Evolutionary conservation across 1,139 yeast genomes (phyloP).

Genomic region (Suhomyces bokatorum): DNA sequence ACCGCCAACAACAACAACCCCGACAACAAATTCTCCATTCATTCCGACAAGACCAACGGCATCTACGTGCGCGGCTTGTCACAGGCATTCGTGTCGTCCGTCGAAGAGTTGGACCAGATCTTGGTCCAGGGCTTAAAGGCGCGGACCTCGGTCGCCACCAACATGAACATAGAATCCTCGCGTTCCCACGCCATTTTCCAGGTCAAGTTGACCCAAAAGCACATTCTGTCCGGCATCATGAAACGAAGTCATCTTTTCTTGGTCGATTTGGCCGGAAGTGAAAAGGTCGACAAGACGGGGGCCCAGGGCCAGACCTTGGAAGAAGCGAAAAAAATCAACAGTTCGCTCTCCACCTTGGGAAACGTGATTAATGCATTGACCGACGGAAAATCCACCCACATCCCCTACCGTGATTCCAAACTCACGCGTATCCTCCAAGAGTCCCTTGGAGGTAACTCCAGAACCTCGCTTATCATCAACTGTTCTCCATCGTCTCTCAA

Average conservation of each 20-base stretch:
- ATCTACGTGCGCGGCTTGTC: slow-evolving; percentile 70
- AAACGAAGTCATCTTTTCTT: slow-evolving; percentile 71
- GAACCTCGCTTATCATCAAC: slow-evolving; percentile 76
- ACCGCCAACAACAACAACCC: slow-evolving; percentile 21
- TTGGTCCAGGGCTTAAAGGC: slow-evolving; percentile 56
- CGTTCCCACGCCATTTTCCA: slow-evolving; percentile 83
- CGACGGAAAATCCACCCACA: slow-evolving; percentile 62
- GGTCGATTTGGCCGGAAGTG: slow-evolving; percentile 89
- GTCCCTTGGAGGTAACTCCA: slow-evolving; percentile 82
- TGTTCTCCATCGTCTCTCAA: slow-evolving; percentile 70
- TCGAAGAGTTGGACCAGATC: slow-evolving; percentile 58
- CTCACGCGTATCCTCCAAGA: slow-evolving; percentile 82
- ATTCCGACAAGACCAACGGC: slow-evolving; percentile 66
- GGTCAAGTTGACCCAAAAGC: slow-evolving; percentile 62
- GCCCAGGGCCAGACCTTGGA: slow-evolving; percentile 74
- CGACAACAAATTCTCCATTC: slow-evolving; percentile 50
- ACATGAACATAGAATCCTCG: slow-evolving; percentile 75
- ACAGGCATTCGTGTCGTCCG: slow-evolving; percentile 58
- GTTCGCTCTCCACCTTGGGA: slow-evolving; percentile 75
- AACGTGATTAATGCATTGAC: slow-evolving; percentile 80
- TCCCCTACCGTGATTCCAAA: slow-evolving; percentile 83
- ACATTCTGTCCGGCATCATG: slow-evolving; percentile 52
- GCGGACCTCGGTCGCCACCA: slow-evolving; percentile 63
- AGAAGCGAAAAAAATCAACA: slow-evolving; percentile 83
- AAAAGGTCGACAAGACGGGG: slow-evolving; percentile 81